Base-by-base conservation (phyloP, 208 protist species). In the Blechomonas ayalai region DNA sequence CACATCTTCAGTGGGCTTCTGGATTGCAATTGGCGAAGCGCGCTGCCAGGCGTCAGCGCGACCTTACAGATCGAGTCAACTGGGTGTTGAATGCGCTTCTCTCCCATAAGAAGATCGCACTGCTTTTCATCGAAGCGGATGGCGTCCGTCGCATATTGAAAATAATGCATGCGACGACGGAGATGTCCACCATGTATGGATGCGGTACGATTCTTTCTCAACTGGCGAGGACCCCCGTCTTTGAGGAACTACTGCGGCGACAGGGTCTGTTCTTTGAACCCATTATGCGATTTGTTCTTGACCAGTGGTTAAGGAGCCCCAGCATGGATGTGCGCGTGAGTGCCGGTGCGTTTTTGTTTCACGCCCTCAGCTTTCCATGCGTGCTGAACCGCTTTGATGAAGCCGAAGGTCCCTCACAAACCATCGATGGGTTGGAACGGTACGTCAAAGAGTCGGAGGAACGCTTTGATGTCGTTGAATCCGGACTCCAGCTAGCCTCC, bases 81-180 rank as follows among this genome's bases (percentile, higher is more conserved):
- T 90, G 81, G 75, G 68, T 84, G 19, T 62, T 93, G 28, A 88
- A 73, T 49, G 72, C 74, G 5, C 56, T 93, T 10, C 64, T 93
- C 16, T 65, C 47, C 18, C 85, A 93, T 62, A 79, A 73, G 43
- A 90, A 87, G 52, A 57, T 90, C 13, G 77, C 74, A 0, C 48
- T 90, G 50, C 42, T 78, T 23, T 93, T 93, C 49, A 48, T 90
- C 4, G 72, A 82, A 26, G 54, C 63, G 9, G 69, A 73, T 52
- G 85, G 85, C 31, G 47, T 84, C 18, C 35, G 45, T 25, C 65
- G 63, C 22, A 60, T 93, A 7, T 58, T 88, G 33, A 70, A 37
- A 12, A 28, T 86, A 12, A 56, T 73, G 15, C 45, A 73, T 26
- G 65, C 53, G 12, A 45, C 58, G 24, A 23, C 73, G 15, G 67